phyloP scores from a whole-genome alignment of 345 rosid species.

The Euphorbia pulcherrima region DNA sequence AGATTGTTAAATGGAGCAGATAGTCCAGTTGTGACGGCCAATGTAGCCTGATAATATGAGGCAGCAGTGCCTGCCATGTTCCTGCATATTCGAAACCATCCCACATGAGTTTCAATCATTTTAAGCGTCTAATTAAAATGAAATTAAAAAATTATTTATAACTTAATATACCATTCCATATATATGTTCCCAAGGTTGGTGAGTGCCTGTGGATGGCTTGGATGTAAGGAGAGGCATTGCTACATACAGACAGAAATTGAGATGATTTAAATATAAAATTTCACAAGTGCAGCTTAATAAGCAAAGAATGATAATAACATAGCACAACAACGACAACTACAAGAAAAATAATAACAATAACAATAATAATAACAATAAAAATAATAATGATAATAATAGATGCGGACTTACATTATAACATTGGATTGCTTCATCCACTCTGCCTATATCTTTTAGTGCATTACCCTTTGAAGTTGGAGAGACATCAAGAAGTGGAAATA shows the following conservation, averaged over 20 bases:
- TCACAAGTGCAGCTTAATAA: background rate
- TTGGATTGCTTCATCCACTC: constrained; percentile 86
- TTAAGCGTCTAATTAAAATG: background rate
- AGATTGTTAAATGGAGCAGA: constrained; percentile 97
- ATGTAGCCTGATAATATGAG: constrained; percentile 77
- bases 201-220: constrained; percentile 93
- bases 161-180: constrained; percentile 77
- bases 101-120: background rate
- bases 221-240: constrained; percentile 92
- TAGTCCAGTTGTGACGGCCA: constrained; percentile 84
- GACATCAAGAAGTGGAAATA: background rate
- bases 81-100: constrained; percentile 42
- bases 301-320: background rate
- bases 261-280: constrained; percentile 15
- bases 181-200: constrained; percentile 96
- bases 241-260: constrained; percentile 37
- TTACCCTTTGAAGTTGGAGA: constrained; percentile 58
- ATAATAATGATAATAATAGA: background rate
- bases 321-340: no score
- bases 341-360: no score
- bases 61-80: constrained; percentile 81
- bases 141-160: background rate
- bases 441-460: constrained; percentile 88
- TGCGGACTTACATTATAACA: constrained; percentile 72
- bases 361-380: background rate